These are phyloP conservation scores for Lojkania enalia DNA, from an alignment of 2,329 filamentous ascomycete genomes.

Conservation along the genomic window DNA sequence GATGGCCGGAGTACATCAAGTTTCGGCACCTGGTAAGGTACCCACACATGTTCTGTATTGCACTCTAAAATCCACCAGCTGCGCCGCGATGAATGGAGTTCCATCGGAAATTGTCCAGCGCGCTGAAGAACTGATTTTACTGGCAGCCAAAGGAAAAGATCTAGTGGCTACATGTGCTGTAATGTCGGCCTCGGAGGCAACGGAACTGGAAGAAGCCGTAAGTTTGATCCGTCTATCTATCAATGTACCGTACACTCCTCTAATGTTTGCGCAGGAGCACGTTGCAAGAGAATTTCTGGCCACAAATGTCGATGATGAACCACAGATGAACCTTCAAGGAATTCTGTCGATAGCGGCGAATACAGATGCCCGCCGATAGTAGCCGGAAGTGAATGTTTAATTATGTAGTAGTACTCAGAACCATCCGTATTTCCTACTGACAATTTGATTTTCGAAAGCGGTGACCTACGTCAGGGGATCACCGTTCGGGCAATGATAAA, in stretches of 20 bases:
- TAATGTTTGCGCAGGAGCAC: conserved; percentile 37
- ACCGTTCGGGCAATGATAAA: too few species aligned
- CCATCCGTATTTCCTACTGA: too few species aligned
- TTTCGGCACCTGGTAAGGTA: conserved; percentile 69
- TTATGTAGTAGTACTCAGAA: too few species aligned
- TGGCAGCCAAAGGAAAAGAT: conserved; percentile 74
- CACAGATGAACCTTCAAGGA: conserved; percentile 43
- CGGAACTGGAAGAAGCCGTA: conserved; percentile 69
- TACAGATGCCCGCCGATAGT: conserved; percentile 2
- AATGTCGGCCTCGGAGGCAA: conserved; percentile 65
- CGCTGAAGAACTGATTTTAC: conserved; percentile 71
- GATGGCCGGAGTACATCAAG: conserved; percentile 74
- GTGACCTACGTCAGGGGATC: too few species aligned
- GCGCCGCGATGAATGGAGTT: conserved; percentile 85
- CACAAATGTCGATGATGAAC: conserved; percentile 38
- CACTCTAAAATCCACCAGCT: conserved; percentile 49
- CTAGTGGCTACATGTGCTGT: conserved; percentile 71
- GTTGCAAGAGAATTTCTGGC: conserved; percentile 50
- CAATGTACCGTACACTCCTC: too few species aligned
- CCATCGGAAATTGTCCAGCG: conserved; percentile 70
- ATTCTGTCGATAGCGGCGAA: conserved; percentile 34
- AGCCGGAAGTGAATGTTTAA: too few species aligned
- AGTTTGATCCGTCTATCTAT: conserved; percentile 20
- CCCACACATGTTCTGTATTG: neutral
- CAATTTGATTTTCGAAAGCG: too few species aligned